Percentiles rank a stretch among this genome's conserved stretches.
Evolutionary conservation across 1,139 yeast genomes (phyloP).

Genomic region (Geotrichum fermentans): DNA sequence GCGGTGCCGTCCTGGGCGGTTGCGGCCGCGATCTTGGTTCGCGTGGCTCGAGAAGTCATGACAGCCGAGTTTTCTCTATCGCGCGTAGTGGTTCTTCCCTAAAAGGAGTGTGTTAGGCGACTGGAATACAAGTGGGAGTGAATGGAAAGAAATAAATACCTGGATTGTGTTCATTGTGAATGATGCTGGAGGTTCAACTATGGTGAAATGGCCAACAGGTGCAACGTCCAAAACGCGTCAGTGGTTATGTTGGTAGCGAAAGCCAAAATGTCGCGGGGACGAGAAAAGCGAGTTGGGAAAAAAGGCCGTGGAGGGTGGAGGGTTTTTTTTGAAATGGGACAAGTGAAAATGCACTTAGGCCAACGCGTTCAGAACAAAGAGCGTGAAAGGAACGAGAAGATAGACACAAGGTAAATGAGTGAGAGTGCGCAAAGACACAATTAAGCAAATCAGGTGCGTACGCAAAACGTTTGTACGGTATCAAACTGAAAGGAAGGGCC

Average conservation of each 20-base stretch:
- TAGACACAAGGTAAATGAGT: too few relatives aligned
- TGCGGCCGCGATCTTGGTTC: constrained; percentile 10
- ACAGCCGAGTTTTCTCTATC: constrained; percentile 9
- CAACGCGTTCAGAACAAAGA: too few relatives aligned
- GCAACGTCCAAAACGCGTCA: constrained; percentile 1
- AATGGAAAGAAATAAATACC: constrained; percentile 7
- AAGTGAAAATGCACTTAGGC: neutral
- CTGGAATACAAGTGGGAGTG: neutral
- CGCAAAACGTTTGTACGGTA: too few relatives aligned
- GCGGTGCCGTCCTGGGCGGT: constrained; percentile 1
- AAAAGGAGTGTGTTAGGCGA: neutral
- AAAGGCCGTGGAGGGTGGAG: neutral
- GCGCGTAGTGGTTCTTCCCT: constrained; percentile 14
- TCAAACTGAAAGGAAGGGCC: too few relatives aligned
- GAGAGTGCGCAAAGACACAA: too few relatives aligned
- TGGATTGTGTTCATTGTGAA: constrained; percentile 15
- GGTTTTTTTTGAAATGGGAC: neutral
- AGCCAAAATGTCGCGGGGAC: neutral
- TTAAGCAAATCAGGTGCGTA: too few relatives aligned
- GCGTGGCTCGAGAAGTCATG: constrained; percentile 8
- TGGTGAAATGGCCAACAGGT: neutral
- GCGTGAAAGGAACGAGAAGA: too few relatives aligned
- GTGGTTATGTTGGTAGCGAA: neutral
- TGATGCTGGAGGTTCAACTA: neutral
- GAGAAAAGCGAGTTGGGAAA: neutral